phyloP scores from a whole-genome alignment of 495 filamentous ascomycete genomes.

The Venustampulla echinocandica region DNA sequence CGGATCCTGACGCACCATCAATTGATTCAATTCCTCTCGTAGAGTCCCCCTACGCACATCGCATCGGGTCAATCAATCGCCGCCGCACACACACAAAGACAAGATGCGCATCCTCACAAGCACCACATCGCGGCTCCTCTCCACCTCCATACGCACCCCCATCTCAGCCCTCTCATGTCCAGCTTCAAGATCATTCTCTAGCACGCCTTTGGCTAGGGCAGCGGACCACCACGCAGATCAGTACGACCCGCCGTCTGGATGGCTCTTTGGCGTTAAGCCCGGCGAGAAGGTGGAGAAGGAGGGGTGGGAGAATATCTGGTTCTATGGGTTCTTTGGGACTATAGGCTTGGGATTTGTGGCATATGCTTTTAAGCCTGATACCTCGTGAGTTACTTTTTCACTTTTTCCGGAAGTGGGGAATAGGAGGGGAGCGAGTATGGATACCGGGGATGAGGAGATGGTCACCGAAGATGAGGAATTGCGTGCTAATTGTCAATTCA shows the following conservation, averaged over 20 bases:
- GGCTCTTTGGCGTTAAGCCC: constrained; percentile 83
- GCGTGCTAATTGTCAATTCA: background rate
- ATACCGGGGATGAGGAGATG: background rate
- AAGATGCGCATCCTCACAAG: background rate
- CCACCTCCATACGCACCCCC: background rate
- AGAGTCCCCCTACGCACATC: too few species aligned
- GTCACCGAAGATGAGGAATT: background rate
- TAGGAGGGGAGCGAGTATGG: background rate
- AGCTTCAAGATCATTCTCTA: constrained; percentile 6
- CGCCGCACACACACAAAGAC: too few species aligned
- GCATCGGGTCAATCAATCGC: too few species aligned
- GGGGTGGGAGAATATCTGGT: constrained; percentile 85
- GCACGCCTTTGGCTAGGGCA: background rate
- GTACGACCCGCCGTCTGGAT: constrained; percentile 87
- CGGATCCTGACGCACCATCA: too few species aligned
- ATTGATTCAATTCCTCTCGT: too few species aligned
- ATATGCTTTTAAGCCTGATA: constrained; percentile 97
- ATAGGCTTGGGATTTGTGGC: constrained; percentile 64
- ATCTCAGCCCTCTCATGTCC: background rate
- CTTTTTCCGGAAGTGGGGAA: background rate
- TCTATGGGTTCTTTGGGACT: constrained; percentile 86
- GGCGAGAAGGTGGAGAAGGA: constrained; percentile 93
- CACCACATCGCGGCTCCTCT: background rate
- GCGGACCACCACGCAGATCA: constrained; percentile 53
- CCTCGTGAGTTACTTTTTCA: constrained; percentile 61